These are phyloP conservation scores for Colletotrichum melonis DNA, from an alignment of 2,329 filamentous ascomycete genomes.

Conservation along the genomic window DNA sequence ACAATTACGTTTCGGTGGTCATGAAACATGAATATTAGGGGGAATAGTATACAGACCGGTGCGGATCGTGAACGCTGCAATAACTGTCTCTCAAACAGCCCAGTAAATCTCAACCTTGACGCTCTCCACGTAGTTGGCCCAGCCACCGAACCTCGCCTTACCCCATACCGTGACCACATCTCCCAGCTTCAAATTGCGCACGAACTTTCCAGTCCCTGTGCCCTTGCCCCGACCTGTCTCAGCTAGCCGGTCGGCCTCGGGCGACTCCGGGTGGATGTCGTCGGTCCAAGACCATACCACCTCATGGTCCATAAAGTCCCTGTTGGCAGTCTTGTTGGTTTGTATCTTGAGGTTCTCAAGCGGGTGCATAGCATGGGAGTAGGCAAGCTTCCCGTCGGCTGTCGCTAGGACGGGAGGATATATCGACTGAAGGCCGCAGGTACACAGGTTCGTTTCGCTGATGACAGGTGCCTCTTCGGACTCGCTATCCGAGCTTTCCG, in stretches of 20 bases:
- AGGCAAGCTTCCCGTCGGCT: conserved; percentile 39
- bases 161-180: conserved; percentile 73
- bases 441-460: conserved; percentile 38
- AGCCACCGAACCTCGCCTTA: conserved; percentile 65
- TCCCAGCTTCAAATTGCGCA: conserved; percentile 66
- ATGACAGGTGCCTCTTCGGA: conserved; percentile 25
- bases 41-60: neutral
- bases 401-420: conserved; percentile 43
- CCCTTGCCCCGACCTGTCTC: conserved; percentile 60
- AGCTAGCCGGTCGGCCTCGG: conserved; percentile 50
- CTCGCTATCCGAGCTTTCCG: neutral
- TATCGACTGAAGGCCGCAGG: conserved; percentile 51
- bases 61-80: too few relatives aligned
- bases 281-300: conserved; percentile 68
- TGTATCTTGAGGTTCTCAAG: conserved; percentile 58
- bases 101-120: conserved; percentile 69
- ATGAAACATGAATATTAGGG: neutral
- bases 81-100: conserved; percentile 52
- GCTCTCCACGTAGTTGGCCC: conserved; percentile 62
- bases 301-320: conserved; percentile 51
- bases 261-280: conserved; percentile 54
- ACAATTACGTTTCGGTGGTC: neutral
- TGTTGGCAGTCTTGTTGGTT: conserved; percentile 53
- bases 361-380: conserved; percentile 51
- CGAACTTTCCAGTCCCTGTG: conserved; percentile 65